A percentile compares a stretch with the other conserved stretches of the same genome.
Evolutionary conservation across 2,329 filamentous ascomycete species (phyloP).

Genomic region (Clonostachys sp.): DNA sequence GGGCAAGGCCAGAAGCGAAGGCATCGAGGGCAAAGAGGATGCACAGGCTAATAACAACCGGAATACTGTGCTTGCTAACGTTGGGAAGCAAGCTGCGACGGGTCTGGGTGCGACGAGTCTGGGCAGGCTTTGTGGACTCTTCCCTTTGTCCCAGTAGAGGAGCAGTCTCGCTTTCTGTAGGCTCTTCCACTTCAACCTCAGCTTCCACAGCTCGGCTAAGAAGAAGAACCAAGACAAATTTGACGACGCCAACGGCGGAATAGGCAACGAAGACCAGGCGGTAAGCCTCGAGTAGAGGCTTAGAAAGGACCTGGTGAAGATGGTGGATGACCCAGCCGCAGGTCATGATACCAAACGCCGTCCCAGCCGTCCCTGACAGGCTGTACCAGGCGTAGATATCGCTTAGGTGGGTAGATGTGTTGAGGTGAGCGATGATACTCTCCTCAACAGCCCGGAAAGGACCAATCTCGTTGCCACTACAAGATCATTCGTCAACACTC

Average conservation of each 20-base stretch:
- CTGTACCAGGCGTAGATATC: slow-evolving; percentile 62
- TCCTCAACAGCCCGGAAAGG: slow-evolving; percentile 61
- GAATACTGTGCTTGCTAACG: slow-evolving; percentile 49
- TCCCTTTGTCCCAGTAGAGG: slow-evolving; percentile 12
- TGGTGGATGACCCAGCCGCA: slow-evolving; percentile 51
- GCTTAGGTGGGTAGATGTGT: slow-evolving; percentile 33
- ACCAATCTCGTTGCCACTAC: slow-evolving; percentile 59
- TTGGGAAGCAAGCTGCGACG: slow-evolving; percentile 32
- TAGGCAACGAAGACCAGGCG: slow-evolving; percentile 54
- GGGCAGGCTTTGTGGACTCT: no score
- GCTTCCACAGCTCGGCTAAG: slow-evolving; percentile 43
- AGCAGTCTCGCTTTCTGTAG: slow-evolving; percentile 9
- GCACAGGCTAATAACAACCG: slow-evolving; percentile 56
- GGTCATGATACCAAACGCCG: slow-evolving; percentile 54
- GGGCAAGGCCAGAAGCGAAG: slow-evolving; percentile 66
- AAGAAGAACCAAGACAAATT: slow-evolving; percentile 44
- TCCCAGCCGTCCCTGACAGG: slow-evolving; percentile 52
- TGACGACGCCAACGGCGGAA: slow-evolving; percentile 50
- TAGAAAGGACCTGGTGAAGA: no score
- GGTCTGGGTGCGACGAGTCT: no score
- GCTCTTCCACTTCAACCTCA: slow-evolving; percentile 5
- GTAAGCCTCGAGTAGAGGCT: slow-evolving; percentile 32
- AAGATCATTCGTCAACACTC: no score
- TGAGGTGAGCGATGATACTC: slow-evolving; percentile 54
- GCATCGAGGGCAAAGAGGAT: slow-evolving; percentile 65